Evolutionary conservation across 2,329 filamentous ascomycete species (phyloP).

Genomic region (Escovopsis sp.): DNA sequence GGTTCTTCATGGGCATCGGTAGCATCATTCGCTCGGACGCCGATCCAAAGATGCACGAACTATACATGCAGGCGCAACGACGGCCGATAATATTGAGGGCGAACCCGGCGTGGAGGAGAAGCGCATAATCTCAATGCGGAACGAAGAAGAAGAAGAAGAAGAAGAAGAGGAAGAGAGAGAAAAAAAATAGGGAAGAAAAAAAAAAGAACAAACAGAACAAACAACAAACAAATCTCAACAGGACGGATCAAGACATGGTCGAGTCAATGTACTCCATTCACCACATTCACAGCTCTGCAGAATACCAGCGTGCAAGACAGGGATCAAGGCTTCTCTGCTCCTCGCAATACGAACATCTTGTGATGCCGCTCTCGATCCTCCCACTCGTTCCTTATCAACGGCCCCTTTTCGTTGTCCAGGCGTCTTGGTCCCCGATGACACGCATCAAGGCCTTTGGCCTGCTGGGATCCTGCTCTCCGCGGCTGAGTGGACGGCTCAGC

Average conservation of each 20-base stretch:
- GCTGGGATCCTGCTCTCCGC: too few relatives aligned
- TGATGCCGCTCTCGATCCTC: too few relatives aligned
- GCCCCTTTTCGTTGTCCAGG: too few relatives aligned
- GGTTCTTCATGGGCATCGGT: constrained; percentile 98
- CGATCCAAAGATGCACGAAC: constrained; percentile 57
- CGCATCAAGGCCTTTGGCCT: too few relatives aligned
- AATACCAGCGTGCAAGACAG: constrained; percentile 1
- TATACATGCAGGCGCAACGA: constrained; percentile 60
- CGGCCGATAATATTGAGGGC: constrained; percentile 51
- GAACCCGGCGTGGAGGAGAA: constrained; percentile 22
- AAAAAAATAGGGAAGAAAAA: neutral
- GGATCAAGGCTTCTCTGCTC: too few relatives aligned
- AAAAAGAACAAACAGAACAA: constrained; percentile 2
- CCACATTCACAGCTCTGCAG: constrained; percentile 3
- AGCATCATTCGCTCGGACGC: constrained; percentile 90
- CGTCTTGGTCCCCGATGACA: too few relatives aligned
- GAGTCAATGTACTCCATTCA: constrained; percentile 1
- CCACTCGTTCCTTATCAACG: too few relatives aligned
- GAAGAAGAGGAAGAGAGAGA: neutral
- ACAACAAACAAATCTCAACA: neutral
- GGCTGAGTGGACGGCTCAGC: too few relatives aligned
- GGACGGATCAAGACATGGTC: neutral
- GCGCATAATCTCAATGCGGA: neutral
- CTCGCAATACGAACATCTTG: too few relatives aligned
- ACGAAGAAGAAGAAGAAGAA: too few relatives aligned